These are phyloP conservation scores for Russula sp. DNA, from an alignment of 768 basidiomycete genomes.

Conservation along the genomic window DNA sequence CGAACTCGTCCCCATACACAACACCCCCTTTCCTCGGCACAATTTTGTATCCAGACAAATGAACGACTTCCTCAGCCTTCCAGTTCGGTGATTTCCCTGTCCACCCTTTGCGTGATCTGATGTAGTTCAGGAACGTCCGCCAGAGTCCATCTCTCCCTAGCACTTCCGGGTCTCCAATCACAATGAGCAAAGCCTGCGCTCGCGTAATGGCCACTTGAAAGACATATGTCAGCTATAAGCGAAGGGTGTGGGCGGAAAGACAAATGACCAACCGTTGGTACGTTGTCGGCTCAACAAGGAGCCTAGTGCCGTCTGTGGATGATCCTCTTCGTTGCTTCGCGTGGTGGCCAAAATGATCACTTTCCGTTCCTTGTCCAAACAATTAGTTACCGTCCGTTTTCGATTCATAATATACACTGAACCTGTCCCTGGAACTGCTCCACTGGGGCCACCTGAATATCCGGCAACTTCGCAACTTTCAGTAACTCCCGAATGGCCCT, in stretches of 20 bases:
- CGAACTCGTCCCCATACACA: background rate
- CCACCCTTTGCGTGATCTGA: constrained; percentile 47
- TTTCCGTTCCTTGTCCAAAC: constrained; percentile 28
- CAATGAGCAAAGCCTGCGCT: constrained; percentile 53
- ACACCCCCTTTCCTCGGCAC: background rate
- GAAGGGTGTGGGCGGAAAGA: background rate
- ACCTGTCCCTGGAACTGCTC: constrained; percentile 40
- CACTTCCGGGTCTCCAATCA: constrained; percentile 53
- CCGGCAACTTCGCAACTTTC: constrained; percentile 8
- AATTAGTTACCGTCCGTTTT: background rate
- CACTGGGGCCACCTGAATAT: constrained; percentile 32
- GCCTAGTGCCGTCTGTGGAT: constrained; percentile 27
- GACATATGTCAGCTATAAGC: background rate
- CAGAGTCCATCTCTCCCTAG: constrained; percentile 54
- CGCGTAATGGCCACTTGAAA: constrained; percentile 55
- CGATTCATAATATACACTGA: background rate
- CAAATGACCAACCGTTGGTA: constrained; percentile 31
- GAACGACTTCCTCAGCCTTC: constrained; percentile 26
- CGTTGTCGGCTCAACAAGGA: constrained; percentile 32
- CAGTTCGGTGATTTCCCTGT: constrained; percentile 35
- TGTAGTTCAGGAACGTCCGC: constrained; percentile 50
- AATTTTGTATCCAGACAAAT: background rate
- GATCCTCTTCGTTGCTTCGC: constrained; percentile 26
- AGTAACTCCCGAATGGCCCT: constrained; percentile 29
- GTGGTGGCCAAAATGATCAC: constrained; percentile 34